Base-by-base conservation (phyloP, 768 basidiomycete species). In the Arthromyces matolae region DNA sequence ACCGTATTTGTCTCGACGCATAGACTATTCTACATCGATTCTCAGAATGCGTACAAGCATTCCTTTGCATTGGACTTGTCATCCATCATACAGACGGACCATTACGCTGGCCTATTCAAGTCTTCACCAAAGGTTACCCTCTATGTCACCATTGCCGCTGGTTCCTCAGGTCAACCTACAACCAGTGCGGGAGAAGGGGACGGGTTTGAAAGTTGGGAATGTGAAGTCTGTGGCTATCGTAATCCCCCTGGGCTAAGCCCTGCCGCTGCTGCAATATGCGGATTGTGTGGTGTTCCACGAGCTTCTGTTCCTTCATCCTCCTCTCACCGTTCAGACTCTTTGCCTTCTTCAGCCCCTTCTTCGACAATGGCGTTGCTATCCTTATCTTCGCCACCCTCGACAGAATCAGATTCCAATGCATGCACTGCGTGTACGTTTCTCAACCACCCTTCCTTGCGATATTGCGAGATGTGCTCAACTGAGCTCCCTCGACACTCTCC, bases 401-500 rank as follows among this genome's bases (percentile, higher is more conserved):
- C 62, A 19, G 64, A 65, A 2, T 62, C 76, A 14, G 64, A 65
- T 2, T 62, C 75, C 27, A 71, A 87, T 35, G 67, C 86, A 12
- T 99, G 95, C 64, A 78, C 84, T 1, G 83, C 83, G 1, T 99
- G 96, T 62, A 98, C 95, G 1, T 99, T 94, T 63, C 71, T 94
- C 10, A 99, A 99, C 65, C 84, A 89, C 51, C 81, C 81, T 0
- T 84, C 79, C 1, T 71, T 93, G 46, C 65, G 65, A 0, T 62
- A 69, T 7, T 98, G 95, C 68, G 95, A 97, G 64, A 86, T 98
- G 3, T 98, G 95, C 61, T 76, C 75, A 5, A 85, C 91, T 4
- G 70, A 79, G 0, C 70, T 97, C 8, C 83, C 81, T 41, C 60
- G 52, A 40, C 31, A 60, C 23, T 38, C 54, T 25, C 60, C 18